phyloP scores from a whole-genome alignment of 371 early-diverging fungal species.

The Thermomucor indicae-seudaticae region DNA sequence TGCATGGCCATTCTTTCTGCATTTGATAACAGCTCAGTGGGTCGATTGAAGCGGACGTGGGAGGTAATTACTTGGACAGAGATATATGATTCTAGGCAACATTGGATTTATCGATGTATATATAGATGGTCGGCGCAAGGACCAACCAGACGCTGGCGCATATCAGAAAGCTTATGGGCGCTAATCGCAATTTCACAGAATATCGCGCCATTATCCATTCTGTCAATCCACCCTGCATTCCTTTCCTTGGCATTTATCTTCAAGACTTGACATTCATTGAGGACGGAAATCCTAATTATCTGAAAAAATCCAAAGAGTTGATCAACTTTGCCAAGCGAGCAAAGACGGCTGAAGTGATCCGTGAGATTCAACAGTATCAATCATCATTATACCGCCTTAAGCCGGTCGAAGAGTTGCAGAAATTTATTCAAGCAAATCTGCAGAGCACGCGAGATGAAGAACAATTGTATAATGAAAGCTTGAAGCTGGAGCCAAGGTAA shows the following conservation, averaged over 20 bases:
- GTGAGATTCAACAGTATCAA: slow-evolving; percentile 93
- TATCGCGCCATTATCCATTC: slow-evolving; percentile 87
- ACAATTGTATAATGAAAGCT: slow-evolving; percentile 72
- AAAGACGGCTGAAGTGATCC: slow-evolving; percentile 88
- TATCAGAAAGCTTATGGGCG: slow-evolving; percentile 71
- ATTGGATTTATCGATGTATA: slow-evolving; percentile 50
- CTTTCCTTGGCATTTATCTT: slow-evolving; percentile 88
- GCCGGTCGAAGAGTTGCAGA: slow-evolving; percentile 81
- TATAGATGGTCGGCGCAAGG: slow-evolving; percentile 38
- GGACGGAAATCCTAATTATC: slow-evolving; percentile 79
- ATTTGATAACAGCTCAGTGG: slow-evolving; percentile 83
- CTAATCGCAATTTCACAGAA: slow-evolving; percentile 77
- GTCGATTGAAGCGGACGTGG: slow-evolving; percentile 76
- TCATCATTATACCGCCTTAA: slow-evolving; percentile 75
- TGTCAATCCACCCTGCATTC: slow-evolving; percentile 90
- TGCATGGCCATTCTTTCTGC: slow-evolving; percentile 90
- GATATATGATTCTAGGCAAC: background rate
- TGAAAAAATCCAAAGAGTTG: slow-evolving; percentile 56
- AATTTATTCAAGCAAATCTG: slow-evolving; percentile 58
- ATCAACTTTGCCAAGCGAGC: slow-evolving; percentile 93
- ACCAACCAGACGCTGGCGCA: slow-evolving; percentile 35
- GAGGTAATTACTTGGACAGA: slow-evolving; percentile 42
- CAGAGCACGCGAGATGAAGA: slow-evolving; percentile 50
- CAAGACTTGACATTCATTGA: slow-evolving; percentile 94
- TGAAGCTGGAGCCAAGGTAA: slow-evolving; percentile 79